Evolutionary conservation across 768 basidiomycete species (phyloP).

Genomic region (Trametes coccinea): DNA sequence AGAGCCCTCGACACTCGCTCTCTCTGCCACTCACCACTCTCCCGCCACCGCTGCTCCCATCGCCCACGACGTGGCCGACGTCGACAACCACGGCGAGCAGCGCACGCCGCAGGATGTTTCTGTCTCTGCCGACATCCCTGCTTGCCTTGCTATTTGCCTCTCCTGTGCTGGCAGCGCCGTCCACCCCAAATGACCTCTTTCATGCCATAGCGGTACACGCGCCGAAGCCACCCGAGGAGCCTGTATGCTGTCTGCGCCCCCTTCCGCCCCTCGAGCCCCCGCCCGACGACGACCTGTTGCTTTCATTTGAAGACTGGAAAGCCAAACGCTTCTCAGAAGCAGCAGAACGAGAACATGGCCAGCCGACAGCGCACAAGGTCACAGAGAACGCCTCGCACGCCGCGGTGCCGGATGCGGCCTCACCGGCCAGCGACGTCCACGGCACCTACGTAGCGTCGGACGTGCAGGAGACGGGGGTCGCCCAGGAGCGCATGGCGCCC

Average conservation of each 20-base stretch:
- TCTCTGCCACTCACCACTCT: neutral
- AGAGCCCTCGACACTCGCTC: neutral
- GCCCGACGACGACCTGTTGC: slow-evolving; percentile 62
- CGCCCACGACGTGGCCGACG: slow-evolving; percentile 20
- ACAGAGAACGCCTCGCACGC: slow-evolving; percentile 15
- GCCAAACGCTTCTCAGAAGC: slow-evolving; percentile 54
- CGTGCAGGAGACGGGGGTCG: slow-evolving; percentile 13
- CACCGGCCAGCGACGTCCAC: neutral
- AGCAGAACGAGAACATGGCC: slow-evolving; percentile 3
- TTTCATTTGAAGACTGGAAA: slow-evolving; percentile 91
- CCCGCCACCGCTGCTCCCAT: slow-evolving; percentile 3
- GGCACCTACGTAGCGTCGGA: neutral
- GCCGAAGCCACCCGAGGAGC: slow-evolving; percentile 52
- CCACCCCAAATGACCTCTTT: slow-evolving; percentile 59
- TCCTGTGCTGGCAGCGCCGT: slow-evolving; percentile 36
- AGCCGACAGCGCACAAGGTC: neutral
- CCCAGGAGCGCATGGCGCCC: slow-evolving; percentile 44
- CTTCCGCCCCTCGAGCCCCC: slow-evolving; percentile 40
- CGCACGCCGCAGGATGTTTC: slow-evolving; percentile 22
- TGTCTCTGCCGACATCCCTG: slow-evolving; percentile 36
- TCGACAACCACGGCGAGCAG: slow-evolving; percentile 18
- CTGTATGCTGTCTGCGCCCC: slow-evolving; percentile 70
- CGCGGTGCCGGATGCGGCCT: neutral
- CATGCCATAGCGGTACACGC: slow-evolving; percentile 51
- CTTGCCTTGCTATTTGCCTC: slow-evolving; percentile 41